Conservation (phyloP, 176 grass and related monocot species). For the Oryza meyeriana region DNA sequence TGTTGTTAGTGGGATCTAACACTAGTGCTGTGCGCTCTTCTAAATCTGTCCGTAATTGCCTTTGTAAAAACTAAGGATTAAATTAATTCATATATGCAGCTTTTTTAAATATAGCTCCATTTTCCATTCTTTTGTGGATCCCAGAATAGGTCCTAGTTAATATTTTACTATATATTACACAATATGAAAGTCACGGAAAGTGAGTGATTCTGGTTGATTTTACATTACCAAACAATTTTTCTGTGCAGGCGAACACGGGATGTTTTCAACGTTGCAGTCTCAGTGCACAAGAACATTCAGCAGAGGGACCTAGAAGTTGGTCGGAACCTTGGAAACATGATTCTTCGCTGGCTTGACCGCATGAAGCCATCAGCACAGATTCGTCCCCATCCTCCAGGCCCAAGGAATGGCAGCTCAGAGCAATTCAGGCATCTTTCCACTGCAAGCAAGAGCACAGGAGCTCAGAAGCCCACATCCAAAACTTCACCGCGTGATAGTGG, state of each 20-base stretch:
- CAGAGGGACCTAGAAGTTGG: slow-evolving; percentile 81
- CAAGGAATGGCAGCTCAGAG: slow-evolving; percentile 12
- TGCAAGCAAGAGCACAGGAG: slow-evolving; percentile 35
- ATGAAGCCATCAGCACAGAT: slow-evolving; percentile 98
- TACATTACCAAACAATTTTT: not conserved
- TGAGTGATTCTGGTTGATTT: slow-evolving; percentile 16
- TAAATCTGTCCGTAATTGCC: not conserved
- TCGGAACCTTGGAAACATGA: slow-evolving; percentile 68
- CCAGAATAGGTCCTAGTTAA: not conserved
- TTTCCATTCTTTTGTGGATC: not conserved
- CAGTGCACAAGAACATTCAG: slow-evolving; percentile 95
- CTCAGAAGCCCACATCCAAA: slow-evolving; percentile 49
- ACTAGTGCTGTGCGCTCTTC: not conserved
- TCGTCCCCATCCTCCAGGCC: slow-evolving; percentile 44
- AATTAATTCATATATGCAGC: not conserved
- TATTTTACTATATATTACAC: not conserved
- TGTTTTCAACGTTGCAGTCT: slow-evolving; percentile 73
- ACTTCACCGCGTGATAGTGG: slow-evolving; percentile 27
- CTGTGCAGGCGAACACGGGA: slow-evolving; percentile 60
- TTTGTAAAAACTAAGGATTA: not conserved
- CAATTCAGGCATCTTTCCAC: slow-evolving; percentile 26
- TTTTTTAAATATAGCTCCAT: not conserved
- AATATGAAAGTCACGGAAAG: not conserved
- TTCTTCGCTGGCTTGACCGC: slow-evolving; percentile 84
- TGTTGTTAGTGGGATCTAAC: not conserved